A percentile compares a stretch with the other conserved stretches of the same genome.
These are phyloP conservation scores for Massospora cicadina DNA, from an alignment of 371 early-diverging fungal genomes.

Conservation along the genomic window DNA sequence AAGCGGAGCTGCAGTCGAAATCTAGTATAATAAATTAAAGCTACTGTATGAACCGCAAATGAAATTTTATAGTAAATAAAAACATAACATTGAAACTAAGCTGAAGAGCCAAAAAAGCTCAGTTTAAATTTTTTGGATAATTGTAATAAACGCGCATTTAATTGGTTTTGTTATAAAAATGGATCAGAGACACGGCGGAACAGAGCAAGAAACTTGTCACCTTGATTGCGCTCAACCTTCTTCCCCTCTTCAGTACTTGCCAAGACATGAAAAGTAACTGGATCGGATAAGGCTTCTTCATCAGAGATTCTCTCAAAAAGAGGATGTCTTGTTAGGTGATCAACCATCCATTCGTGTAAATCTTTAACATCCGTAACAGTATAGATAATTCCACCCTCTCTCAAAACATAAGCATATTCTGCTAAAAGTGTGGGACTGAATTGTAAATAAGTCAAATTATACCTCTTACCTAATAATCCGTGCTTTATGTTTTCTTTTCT, in stretches of 20 bases:
- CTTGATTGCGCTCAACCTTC: constrained; percentile 88
- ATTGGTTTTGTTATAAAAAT: too few relatives aligned
- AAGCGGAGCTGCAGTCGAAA: too few relatives aligned
- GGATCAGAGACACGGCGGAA: constrained; percentile 64
- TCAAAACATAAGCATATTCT: constrained; percentile 88
- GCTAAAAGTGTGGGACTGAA: constrained; percentile 55
- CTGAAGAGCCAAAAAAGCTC: too few relatives aligned
- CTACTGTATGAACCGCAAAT: too few relatives aligned
- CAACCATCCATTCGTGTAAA: constrained; percentile 89
- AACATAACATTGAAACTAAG: too few relatives aligned
- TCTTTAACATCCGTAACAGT: constrained; percentile 93
- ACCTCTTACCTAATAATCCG: constrained; percentile 74
- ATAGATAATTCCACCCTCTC: constrained; percentile 80
- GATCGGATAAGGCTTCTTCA: constrained; percentile 72
- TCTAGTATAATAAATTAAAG: too few relatives aligned
- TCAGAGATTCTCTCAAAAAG: constrained; percentile 75
- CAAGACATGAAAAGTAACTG: constrained; percentile 64
- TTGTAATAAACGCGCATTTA: too few relatives aligned
- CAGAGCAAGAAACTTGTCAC: constrained; percentile 82
- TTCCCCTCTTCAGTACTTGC: constrained; percentile 92
- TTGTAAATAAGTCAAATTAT: constrained; percentile 6
- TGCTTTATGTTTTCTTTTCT: constrained; percentile 98
- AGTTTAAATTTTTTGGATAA: too few relatives aligned
- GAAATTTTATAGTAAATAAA: too few relatives aligned
- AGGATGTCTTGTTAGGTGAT: constrained; percentile 83